These are phyloP conservation scores for Chiua sp. DNA, from an alignment of 1,284 basidiomycete genomes.

Conservation along the genomic window DNA sequence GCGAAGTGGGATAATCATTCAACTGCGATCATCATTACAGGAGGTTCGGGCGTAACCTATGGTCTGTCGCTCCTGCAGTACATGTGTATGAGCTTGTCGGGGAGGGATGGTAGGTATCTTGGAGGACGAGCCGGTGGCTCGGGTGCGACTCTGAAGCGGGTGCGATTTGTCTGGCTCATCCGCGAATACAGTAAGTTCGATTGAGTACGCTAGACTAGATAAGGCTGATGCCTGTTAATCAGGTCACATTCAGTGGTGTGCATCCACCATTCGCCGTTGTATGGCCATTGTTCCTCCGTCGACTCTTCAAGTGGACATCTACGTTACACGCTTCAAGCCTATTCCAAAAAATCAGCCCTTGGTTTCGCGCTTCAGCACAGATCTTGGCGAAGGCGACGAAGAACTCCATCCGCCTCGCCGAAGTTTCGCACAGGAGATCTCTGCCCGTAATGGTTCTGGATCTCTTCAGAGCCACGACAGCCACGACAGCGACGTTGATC, in stretches of 20 bases:
- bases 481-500: slow-evolving; percentile 48
- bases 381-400: not conserved
- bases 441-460: slow-evolving; percentile 11
- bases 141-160: slow-evolving; percentile 58
- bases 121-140: slow-evolving; percentile 50
- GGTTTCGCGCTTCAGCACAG: slow-evolving; percentile 6
- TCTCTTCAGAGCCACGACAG: slow-evolving; percentile 42
- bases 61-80: slow-evolving; percentile 78
- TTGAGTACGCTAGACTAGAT: not conserved
- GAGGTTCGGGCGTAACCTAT: slow-evolving; percentile 84
- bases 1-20: slow-evolving; percentile 71
- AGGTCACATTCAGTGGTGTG: slow-evolving; percentile 90
- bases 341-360: slow-evolving; percentile 8
- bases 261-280: slow-evolving; percentile 71
- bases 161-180: slow-evolving; percentile 87
- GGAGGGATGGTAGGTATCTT: slow-evolving; percentile 52
- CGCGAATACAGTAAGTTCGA: slow-evolving; percentile 75
- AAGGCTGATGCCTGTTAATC: slow-evolving; percentile 2
- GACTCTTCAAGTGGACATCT: slow-evolving; percentile 79
- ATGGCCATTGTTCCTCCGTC: slow-evolving; percentile 62
- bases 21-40: slow-evolving; percentile 73
- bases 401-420: slow-evolving; percentile 51
- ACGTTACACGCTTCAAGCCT: slow-evolving; percentile 66
- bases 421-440: slow-evolving; percentile 38
- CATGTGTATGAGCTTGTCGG: slow-evolving; percentile 66